Base-by-base conservation (phyloP, 2,329 filamentous ascomycete species). In the Neophaeococcomyces mojaviensis region DNA sequence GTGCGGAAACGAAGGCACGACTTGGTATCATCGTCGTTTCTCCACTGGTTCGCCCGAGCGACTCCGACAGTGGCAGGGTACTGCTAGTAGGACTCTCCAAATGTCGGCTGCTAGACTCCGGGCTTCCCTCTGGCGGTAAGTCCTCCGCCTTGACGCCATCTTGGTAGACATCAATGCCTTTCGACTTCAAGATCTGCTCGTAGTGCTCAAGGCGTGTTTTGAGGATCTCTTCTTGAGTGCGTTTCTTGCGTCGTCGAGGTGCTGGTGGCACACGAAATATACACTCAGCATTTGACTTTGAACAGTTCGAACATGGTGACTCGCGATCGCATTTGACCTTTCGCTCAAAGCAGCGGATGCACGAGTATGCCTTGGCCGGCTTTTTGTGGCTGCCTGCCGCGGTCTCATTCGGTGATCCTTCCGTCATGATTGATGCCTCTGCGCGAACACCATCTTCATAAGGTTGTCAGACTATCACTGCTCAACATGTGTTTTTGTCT, bases 251-350 rank as follows among this genome's bases (percentile, higher is more conserved):
- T 32, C 54, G 49, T 31, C 53, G 49, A 12, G 56, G 51, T 4
- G 53, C 44, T 15, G 56, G 48, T 13, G 62, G 61, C 26, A 59
- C 47, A 3, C 55, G 55, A 36, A 60, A 69, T 19, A 60, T 56
- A 49, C 68, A 70, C 49, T 65, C 57, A 15, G 55, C 56, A 15
- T 55, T 50, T 2, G 67, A 58, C 48, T 67, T 72, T 32, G 56
- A 46, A 44, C 71, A 73, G 49, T 72, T 73, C 6, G 65, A 65
- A 45, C 71, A 74, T 1, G 68, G 67, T 10, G 65, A 47, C 31
- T 48, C 42, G 44, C 58, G 63, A 51, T 68, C 59, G 53, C 67
- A 70, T 51, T 65, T 68, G 7, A 69, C 63, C 48, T 70, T 71
- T 34, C 64, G 56, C 19, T 62, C 57, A 26, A 60, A 60, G 35